Evolutionary conservation across 495 filamentous ascomycete species (phyloP).

Genomic region (Daldinia caldariorum): DNA sequence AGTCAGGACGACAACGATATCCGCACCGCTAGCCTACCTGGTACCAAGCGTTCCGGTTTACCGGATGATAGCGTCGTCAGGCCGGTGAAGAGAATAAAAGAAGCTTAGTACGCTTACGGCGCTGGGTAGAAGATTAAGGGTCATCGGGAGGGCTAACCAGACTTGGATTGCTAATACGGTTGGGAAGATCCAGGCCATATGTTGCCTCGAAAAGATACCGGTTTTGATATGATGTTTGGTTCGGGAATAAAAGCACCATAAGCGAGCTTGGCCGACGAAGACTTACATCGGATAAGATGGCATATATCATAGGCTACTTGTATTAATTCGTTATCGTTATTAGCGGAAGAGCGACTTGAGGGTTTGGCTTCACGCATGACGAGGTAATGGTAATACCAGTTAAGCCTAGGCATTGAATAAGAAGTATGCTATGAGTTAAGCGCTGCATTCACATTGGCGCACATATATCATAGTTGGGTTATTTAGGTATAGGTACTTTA

Average conservation of each 20-base stretch:
- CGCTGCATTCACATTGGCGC: neutral
- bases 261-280: neutral
- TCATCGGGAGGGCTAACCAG: neutral
- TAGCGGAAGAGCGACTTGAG: neutral
- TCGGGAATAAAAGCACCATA: neutral
- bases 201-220: neutral
- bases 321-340: neutral
- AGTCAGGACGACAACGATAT: conserved; percentile 97
- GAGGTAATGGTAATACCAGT: neutral
- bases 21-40: conserved; percentile 82
- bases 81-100: conserved; percentile 74
- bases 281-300: neutral
- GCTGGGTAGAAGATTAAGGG: neutral
- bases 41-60: conserved; percentile 89
- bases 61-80: conserved; percentile 81
- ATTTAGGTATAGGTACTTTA: neutral
- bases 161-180: neutral
- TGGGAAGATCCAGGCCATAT: neutral
- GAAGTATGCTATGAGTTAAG: neutral
- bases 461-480: neutral
- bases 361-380: neutral
- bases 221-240: neutral
- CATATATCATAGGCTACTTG: neutral
- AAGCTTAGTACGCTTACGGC: conserved; percentile 52
- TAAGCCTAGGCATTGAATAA: neutral